These are phyloP conservation scores for Flaveria trinervia DNA, from an alignment of 129 eudicot genomes.

Conservation along the genomic window DNA sequence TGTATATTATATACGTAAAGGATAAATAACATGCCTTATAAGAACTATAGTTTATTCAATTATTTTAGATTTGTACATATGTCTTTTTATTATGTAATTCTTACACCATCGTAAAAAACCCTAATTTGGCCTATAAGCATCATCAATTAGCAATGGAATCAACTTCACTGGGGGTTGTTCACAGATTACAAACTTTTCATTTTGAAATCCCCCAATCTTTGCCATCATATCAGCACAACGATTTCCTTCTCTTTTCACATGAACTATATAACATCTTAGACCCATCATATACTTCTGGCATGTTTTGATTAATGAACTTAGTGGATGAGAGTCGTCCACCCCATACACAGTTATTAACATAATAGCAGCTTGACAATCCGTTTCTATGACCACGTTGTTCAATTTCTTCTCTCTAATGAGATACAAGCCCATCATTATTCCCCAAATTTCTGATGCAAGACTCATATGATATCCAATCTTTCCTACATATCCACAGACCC, in stretches of 20 bases:
- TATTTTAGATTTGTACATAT: neutral
- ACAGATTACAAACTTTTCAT: neutral
- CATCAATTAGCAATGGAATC: neutral
- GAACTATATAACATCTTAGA: constrained; percentile 18
- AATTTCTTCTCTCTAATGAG: constrained; percentile 12
- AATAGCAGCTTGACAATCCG: constrained; percentile 28
- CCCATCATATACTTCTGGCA: constrained; percentile 9
- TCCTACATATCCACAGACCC: constrained; percentile 24
- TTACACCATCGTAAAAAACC: neutral
- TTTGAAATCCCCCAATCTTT: constrained; percentile 17
- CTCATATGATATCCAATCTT: neutral
- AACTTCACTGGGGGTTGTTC: neutral
- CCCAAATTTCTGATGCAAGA: constrained; percentile 18
- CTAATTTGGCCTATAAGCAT: neutral
- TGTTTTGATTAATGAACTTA: neutral
- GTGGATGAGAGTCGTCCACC: constrained; percentile 19
- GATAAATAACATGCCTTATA: neutral
- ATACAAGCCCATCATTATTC: constrained; percentile 9
- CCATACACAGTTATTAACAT: constrained; percentile 2
- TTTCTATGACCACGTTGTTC: constrained; percentile 19
- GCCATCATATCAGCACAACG: constrained; percentile 24
- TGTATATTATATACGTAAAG: neutral
- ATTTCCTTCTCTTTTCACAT: constrained; percentile 19
- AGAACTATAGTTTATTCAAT: neutral
- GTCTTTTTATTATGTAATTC: neutral